A percentile compares a stretch with the other conserved stretches of the same genome.
Conservation (phyloP, 495 filamentous ascomycete species). For the Aspergillus campestris region DNA sequence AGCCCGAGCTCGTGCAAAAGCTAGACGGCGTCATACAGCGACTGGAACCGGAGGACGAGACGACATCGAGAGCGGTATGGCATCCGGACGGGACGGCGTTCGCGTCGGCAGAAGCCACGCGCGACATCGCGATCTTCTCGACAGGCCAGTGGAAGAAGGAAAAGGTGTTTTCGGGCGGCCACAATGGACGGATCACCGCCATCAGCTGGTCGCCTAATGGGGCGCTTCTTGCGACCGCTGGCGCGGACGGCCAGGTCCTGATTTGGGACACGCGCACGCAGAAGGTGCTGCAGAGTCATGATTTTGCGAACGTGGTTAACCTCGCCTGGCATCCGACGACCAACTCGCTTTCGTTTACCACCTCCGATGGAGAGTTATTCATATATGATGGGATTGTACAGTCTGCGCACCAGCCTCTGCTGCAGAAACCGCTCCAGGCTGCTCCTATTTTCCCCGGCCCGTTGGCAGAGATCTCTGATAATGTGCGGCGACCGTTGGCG, state of each 20-base stretch:
- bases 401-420: slow-evolving; percentile 49
- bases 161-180: slow-evolving; percentile 64
- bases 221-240: slow-evolving; percentile 73
- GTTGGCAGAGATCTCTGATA: slow-evolving; percentile 60
- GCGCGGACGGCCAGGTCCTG: slow-evolving; percentile 70
- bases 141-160: slow-evolving; percentile 81
- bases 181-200: slow-evolving; percentile 79
- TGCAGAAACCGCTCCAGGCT: slow-evolving; percentile 56
- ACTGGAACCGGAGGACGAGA: slow-evolving; percentile 69
- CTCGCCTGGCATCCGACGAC: slow-evolving; percentile 85
- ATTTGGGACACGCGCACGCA: slow-evolving; percentile 90
- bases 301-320: slow-evolving; percentile 72
- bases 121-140: slow-evolving; percentile 81
- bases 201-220: slow-evolving; percentile 93
- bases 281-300: slow-evolving; percentile 54
- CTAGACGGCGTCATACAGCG: slow-evolving; percentile 78
- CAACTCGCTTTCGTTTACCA: slow-evolving; percentile 85
- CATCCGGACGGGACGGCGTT: slow-evolving; percentile 93
- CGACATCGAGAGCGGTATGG: slow-evolving; percentile 72
- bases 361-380: slow-evolving; percentile 80
- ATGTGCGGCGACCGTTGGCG: slow-evolving; percentile 45
- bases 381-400: slow-evolving; percentile 77
- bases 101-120: slow-evolving; percentile 70
- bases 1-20: slow-evolving; percentile 70
- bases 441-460: slow-evolving; percentile 84